phyloP scores from a whole-genome alignment of 129 eudicot genomes.

The Ambrosia trifida region DNA sequence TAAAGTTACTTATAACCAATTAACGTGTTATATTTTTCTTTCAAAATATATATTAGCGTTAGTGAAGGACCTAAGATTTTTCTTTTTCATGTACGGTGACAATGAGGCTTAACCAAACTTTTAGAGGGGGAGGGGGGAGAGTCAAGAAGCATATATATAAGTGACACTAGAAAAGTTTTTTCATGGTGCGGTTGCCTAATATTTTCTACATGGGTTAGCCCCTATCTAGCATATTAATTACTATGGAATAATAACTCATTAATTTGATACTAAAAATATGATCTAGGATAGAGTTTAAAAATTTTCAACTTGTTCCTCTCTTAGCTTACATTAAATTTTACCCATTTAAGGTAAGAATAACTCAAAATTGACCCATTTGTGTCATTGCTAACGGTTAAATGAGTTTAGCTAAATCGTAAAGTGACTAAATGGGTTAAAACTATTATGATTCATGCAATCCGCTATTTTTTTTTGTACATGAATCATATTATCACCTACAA shows the following conservation, averaged over 20 bases:
- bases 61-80: too few relatives aligned
- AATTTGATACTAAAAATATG: not conserved
- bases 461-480: not conserved
- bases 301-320: not conserved
- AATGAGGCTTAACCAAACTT: too few relatives aligned
- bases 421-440: not conserved
- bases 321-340: not conserved
- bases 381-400: not conserved
- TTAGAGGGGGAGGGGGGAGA: too few relatives aligned
- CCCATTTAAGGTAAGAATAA: not conserved
- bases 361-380: not conserved
- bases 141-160: too few relatives aligned
- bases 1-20: not conserved
- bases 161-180: too few relatives aligned
- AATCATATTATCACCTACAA: not conserved
- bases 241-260: not conserved
- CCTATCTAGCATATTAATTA: not conserved
- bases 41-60: not conserved
- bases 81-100: too few relatives aligned
- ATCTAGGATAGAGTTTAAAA: not conserved
- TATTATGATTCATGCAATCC: not conserved
- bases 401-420: not conserved
- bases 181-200: too few relatives aligned
- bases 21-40: not conserved
- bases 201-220: too few relatives aligned